A percentile compares a stretch with the other conserved stretches of the same genome.
Evolutionary conservation across 2,329 filamentous ascomycete species (phyloP).

Genomic region (Diaporthe sp.): DNA sequence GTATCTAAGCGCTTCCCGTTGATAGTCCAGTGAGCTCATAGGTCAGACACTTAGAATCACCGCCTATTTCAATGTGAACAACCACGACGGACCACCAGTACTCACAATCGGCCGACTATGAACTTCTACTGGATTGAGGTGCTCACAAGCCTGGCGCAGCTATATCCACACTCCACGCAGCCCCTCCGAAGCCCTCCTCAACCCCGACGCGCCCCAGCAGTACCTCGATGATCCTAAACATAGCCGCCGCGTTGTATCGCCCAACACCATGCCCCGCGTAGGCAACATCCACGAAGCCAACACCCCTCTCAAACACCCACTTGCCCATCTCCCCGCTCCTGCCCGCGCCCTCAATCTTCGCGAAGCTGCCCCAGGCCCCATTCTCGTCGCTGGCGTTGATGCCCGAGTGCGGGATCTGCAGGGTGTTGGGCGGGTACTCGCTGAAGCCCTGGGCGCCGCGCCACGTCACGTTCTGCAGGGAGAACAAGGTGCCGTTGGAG

Average conservation of each 20-base stretch:
- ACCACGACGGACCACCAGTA: not conserved
- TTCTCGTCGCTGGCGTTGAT: conserved; percentile 5
- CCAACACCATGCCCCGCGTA: conserved; percentile 23
- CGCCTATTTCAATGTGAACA: no score
- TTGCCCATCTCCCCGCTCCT: conserved; percentile 18
- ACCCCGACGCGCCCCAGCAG: conserved; percentile 3
- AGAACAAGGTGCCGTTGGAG: conserved; percentile 30
- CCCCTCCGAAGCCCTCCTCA: conserved; percentile 16
- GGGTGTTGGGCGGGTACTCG: conserved; percentile 28
- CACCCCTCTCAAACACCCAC: conserved; percentile 30
- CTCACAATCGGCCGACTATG: not conserved
- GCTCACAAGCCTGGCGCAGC: not conserved
- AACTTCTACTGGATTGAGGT: not conserved
- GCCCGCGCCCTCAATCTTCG: conserved; percentile 14
- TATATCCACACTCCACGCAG: conserved; percentile 23
- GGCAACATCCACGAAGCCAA: conserved; percentile 24
- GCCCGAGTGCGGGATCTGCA: conserved; percentile 28
- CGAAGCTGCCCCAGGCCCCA: conserved; percentile 14
- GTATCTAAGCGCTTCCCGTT: no score
- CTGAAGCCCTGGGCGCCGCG: conserved; percentile 33
- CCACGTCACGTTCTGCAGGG: conserved; percentile 37
- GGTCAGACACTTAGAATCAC: no score
- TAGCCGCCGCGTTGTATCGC: conserved; percentile 23
- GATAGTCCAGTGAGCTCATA: no score
- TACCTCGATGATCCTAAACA: conserved; percentile 29